Percentiles rank a stretch among this genome's conserved stretches.
phyloP scores from a whole-genome alignment of 106 monocot species.

The Iris macrosiphon region DNA sequence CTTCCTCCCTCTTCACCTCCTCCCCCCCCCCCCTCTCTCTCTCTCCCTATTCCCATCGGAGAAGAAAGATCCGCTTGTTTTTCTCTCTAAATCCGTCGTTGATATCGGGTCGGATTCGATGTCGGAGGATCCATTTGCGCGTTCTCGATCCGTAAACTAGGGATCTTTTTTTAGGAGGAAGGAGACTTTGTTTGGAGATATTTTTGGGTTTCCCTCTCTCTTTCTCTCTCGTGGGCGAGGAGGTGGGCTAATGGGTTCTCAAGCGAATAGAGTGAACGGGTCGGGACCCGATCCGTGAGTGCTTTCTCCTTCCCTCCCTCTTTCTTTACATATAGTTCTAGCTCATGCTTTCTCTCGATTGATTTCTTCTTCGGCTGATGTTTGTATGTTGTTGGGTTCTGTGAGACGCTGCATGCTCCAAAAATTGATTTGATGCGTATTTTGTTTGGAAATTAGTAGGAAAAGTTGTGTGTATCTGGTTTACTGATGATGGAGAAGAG shows the following conservation, averaged over 20 bases:
- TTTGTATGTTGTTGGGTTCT: neutral
- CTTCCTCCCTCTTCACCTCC: neutral
- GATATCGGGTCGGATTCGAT: neutral
- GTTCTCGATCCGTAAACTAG: neutral
- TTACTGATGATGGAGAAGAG: neutral
- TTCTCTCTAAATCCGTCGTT: neutral
- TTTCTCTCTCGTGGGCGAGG: neutral
- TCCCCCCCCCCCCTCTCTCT: neutral
- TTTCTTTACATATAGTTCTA: neutral
- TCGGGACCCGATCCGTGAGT: conserved; percentile 55
- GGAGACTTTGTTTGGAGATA: neutral
- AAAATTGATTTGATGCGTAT: no score
- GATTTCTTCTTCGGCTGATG: neutral
- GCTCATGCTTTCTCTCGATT: neutral
- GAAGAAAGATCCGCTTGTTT: neutral
- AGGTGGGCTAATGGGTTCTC: conserved; percentile 30
- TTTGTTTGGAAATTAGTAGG: neutral
- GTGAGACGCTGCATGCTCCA: no score
- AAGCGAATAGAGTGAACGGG: conserved; percentile 30
- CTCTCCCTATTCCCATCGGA: neutral
- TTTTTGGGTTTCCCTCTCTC: neutral
- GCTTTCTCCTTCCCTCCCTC: neutral
- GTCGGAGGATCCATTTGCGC: neutral
- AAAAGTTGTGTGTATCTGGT: neutral
- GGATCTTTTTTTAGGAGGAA: neutral